Percentiles rank a stretch among this genome's conserved stretches.
Evolutionary conservation across 208 protist genomes (phyloP).

Genomic region (Leishmania lainsoni): DNA sequence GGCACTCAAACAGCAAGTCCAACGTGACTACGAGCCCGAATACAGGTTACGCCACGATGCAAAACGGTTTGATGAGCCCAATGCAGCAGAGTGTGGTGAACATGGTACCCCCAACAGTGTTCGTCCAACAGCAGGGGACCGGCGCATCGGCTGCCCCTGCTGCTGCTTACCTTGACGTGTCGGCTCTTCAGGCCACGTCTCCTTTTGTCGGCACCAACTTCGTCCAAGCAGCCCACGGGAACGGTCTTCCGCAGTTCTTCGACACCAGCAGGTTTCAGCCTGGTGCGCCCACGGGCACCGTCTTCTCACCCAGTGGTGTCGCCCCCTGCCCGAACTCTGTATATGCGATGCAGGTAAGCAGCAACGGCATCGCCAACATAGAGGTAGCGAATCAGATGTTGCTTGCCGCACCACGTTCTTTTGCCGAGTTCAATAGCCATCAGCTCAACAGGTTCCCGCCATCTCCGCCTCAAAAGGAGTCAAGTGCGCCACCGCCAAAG

Average conservation of each 20-base stretch:
- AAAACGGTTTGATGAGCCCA: slow-evolving; percentile 15
- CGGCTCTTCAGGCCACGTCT: slow-evolving; percentile 8
- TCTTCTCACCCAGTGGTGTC: background rate
- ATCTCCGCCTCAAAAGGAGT: slow-evolving; percentile 6
- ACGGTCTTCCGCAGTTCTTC: slow-evolving; percentile 23
- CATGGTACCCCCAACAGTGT: slow-evolving; percentile 13
- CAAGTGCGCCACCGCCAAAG: background rate
- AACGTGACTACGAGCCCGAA: background rate
- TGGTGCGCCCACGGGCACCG: background rate
- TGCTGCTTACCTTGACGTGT: slow-evolving; percentile 11
- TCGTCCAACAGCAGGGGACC: slow-evolving; percentile 13
- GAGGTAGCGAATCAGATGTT: slow-evolving; percentile 39
- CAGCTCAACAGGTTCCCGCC: slow-evolving; percentile 14
- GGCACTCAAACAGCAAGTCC: slow-evolving; percentile 12
- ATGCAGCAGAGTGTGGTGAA: slow-evolving; percentile 4
- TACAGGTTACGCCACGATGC: slow-evolving; percentile 3
- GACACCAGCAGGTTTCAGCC: slow-evolving; percentile 9
- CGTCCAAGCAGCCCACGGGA: background rate
- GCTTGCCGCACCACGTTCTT: slow-evolving; percentile 30
- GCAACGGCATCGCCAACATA: slow-evolving; percentile 27
- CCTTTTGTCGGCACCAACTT: slow-evolving; percentile 10
- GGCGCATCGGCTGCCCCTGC: background rate
- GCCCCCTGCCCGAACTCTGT: slow-evolving; percentile 12
- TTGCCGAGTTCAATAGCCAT: slow-evolving; percentile 10
- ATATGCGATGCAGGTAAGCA: slow-evolving; percentile 23